Evolutionary conservation across 1,139 yeast genomes (phyloP), one percentile per base, ranked within the genome.

Genomic region (Yamadazyma triangularis): DNA sequence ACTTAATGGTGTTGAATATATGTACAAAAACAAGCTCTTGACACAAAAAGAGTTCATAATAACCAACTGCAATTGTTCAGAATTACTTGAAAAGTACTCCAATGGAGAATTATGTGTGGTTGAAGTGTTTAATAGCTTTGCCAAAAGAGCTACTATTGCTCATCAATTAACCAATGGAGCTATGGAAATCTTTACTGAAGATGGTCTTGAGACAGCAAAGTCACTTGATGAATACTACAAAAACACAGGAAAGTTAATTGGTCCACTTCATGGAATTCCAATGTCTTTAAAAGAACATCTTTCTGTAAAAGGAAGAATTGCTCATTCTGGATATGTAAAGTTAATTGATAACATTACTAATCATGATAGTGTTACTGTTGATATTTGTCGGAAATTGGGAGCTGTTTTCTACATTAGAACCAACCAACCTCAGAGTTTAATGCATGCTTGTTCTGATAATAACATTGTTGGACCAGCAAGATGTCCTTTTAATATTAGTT

Each of bases 201-300:
- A 59, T 35, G 66, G 63, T 2, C 45, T 60, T 30, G 36, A 50
- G 28, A 50, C 58, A 30, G 64, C 65, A 3, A 34, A 53, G 36
- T 45, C 31, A 16, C 47, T 58, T 38, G 66, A 60, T 34, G 52
- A 45, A n/a, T 65, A 73, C 43, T 62, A 60, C 33, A 60, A 58
- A 26, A 34, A 35, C 11, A 46, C 45, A 26, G 65, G 58, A 4
- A 42, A 44, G 13, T 35, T 45, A 22, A 42, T 35, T 28, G 93
- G 93, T 23, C 86, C 87, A 7, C 60, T 83, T 34, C 91, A 83
- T 47, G 93, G 93, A 12, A 58, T 83, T 22, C 88, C 89, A n/a
- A 58, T 83, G 23, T 80, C 89, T 1, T 57, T 83, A 34, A 83
- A 83, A 47, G 93, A 83, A 50, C 87, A 80, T 44, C 70, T 79